phyloP scores from a whole-genome alignment of 768 basidiomycete species.

The Boletus sp. region DNA sequence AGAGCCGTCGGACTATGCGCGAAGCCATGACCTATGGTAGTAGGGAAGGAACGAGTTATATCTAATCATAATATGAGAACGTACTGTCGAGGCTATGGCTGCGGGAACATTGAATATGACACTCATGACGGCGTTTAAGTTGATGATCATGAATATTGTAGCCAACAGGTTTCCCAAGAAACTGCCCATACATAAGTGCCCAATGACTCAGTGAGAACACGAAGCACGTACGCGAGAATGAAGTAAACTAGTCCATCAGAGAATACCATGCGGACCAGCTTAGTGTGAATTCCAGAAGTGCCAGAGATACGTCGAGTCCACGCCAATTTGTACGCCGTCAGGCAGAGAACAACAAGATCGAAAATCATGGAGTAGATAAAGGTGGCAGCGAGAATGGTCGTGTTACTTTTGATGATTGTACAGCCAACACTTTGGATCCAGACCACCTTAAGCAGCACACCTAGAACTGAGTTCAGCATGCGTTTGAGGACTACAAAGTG shows the following conservation, averaged over 20 bases:
- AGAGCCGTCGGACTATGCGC: slow-evolving; percentile 58
- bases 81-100: slow-evolving; percentile 50
- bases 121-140: slow-evolving; percentile 66
- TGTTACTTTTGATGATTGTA: slow-evolving; percentile 58
- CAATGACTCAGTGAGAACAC: slow-evolving; percentile 24
- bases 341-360: slow-evolving; percentile 56
- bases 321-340: slow-evolving; percentile 61
- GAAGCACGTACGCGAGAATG: slow-evolving; percentile 59
- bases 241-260: slow-evolving; percentile 73
- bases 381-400: slow-evolving; percentile 60
- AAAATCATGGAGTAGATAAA: slow-evolving; percentile 80
- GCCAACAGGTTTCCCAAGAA: slow-evolving; percentile 43
- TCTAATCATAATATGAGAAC: slow-evolving; percentile 13
- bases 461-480: slow-evolving; percentile 30
- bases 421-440: slow-evolving; percentile 55
- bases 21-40: slow-evolving; percentile 53
- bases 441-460: slow-evolving; percentile 54
- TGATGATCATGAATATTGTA: slow-evolving; percentile 61
- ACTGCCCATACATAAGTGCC: slow-evolving; percentile 20
- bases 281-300: slow-evolving; percentile 34
- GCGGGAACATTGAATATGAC: slow-evolving; percentile 67
- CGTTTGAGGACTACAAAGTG: background rate
- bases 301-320: slow-evolving; percentile 22
- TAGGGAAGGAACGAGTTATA: background rate
- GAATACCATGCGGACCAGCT: slow-evolving; percentile 64